Base-by-base conservation (phyloP, 352 stramenopile species). In the Globisporangium echinulatum region DNA sequence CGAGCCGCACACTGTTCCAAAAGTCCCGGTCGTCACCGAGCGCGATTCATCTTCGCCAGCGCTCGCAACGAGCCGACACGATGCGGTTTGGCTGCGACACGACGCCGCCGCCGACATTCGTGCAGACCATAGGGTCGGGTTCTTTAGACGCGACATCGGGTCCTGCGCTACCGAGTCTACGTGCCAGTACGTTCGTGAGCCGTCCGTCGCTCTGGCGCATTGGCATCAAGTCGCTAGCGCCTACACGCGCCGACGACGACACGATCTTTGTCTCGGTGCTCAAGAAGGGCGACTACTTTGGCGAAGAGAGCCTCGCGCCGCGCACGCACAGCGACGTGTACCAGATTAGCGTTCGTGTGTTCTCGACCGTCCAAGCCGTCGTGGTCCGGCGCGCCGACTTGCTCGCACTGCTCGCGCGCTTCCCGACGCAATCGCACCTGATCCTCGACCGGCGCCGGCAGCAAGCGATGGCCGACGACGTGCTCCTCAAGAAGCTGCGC, bases 201-300 rank as follows among this genome's bases (percentile, higher is more conserved):
- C 33, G 49, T 3, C 54, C 48, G 11, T 54, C 49, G 10, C 49
- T 66, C 9, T 62, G 42, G 55, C 49, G 61, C 42, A 52, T 58
- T 17, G 50, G 49, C 14, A 39, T 49, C 7, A 51, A 54, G 11
- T 8, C n/a, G 3, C 25, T 33, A 33, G 46, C 38, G 11, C n/a
- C 46, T 9, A 13, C 33, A n/a, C 48, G 19, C 6, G 25, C 14
- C 0, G 37, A 10, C 0, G 58, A 60, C 5, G 43, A 53, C 11
- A 58, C 63, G 13, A 72, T 81, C 36, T 72, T 80, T 1, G 76
- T 90, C 14, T 75, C 72, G 0, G 63, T 90, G 7, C 63, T 90
- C 6, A 78, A 83, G 48, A 66, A 71, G 33, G 64, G 72, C 49
- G 77, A 87, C 42, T 84, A 69, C 55, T 90, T 90, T 36, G 79